Base-by-base conservation (phyloP, 495 filamentous ascomycete genomes). In the Lepraria neglecta region DNA sequence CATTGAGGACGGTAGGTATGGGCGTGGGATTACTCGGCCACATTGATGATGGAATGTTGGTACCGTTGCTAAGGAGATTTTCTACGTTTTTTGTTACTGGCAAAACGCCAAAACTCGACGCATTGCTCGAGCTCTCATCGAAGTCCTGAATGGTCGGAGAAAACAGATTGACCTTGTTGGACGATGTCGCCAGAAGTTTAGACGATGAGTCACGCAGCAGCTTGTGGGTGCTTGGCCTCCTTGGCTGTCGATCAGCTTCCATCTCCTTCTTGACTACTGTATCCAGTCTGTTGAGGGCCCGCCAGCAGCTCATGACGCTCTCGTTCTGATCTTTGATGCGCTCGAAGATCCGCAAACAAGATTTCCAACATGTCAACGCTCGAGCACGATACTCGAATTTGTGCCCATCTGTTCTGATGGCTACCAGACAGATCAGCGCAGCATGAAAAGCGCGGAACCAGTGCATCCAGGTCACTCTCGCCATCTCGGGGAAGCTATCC, bases 361-460 rank as follows among this genome's bases (percentile, higher is more conserved):
- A 33, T 12, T n/a, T 3, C 48, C 48, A 52, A 24, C 48, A 52
- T 17, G 28, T 30, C n/a, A 52, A 52, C n/a, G 48, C 48, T 24
- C 48, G 27, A 3, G 17, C 48, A 30, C 48, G 48, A 31, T 52
- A 52, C 15, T 52, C 15, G 28, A 24, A 52, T 9, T 52, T 9
- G 14, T 7, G 28, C 14, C 48, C 48, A 19, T 52, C 48, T 6
- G 27, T 52, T 33, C 48, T 14, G 31, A 52, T 52, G 48, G 28
- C n/a, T 30, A 31, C 28, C 17, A 52, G n/a, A 30, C 48, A 52
- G 48, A 52, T 52, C 14, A 52, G 48, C 11, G 48, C 48, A 17
- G 48, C 48, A 30, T 52, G 48, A 24, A 52, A 52, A 17, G 48
- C 48, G 6, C 48, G 48, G 19, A 52, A 33, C 48, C 48, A 52